Evolutionary conservation across 352 stramenopile genomes (phyloP).

Genomic region (Phytopythium mirpurense): DNA sequence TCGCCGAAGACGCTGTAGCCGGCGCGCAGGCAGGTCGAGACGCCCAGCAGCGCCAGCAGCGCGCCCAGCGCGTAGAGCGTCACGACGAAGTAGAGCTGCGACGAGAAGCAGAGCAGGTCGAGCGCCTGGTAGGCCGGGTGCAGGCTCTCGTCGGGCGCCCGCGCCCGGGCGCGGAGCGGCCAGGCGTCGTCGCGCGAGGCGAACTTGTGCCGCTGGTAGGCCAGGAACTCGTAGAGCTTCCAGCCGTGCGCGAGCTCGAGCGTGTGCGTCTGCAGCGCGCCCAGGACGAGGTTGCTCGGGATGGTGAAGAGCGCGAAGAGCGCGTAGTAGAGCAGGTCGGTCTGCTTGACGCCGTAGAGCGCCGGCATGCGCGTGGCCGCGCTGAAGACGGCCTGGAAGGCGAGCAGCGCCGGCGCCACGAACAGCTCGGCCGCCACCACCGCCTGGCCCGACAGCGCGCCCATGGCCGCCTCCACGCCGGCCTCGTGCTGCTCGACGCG

Average conservation of each 20-base stretch:
- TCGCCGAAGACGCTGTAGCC: slow-evolving; percentile 94
- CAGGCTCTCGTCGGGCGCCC: slow-evolving; percentile 89
- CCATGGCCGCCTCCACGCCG: slow-evolving; percentile 92
- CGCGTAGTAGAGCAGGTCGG: slow-evolving; percentile 94
- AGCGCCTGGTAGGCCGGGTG: slow-evolving; percentile 90
- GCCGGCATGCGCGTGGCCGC: slow-evolving; percentile 89
- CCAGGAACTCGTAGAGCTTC: slow-evolving; percentile 97
- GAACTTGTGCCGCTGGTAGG: slow-evolving; percentile 96
- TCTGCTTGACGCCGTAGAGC: slow-evolving; percentile 91
- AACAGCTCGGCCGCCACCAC: slow-evolving; percentile 88
- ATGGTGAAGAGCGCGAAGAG: slow-evolving; percentile 95
- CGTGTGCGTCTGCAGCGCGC: slow-evolving; percentile 94
- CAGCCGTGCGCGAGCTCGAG: slow-evolving; percentile 96
- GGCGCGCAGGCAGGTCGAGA: slow-evolving; percentile 92
- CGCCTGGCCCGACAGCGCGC: slow-evolving; percentile 88
- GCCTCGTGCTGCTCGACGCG: slow-evolving; percentile 91
- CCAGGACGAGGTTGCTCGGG: slow-evolving; percentile 90
- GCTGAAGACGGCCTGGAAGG: slow-evolving; percentile 89
- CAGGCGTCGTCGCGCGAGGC: slow-evolving; percentile 90
- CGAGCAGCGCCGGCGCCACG: slow-evolving; percentile 77
- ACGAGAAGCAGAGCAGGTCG: slow-evolving; percentile 95
- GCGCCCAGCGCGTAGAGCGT: slow-evolving; percentile 83
- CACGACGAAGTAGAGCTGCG: slow-evolving; percentile 90
- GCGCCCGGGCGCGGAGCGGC: slow-evolving; percentile 77
- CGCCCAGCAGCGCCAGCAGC: slow-evolving; percentile 89